phyloP scores from a whole-genome alignment of 2,329 filamentous ascomycete species.

The Fusarium scirpi region DNA sequence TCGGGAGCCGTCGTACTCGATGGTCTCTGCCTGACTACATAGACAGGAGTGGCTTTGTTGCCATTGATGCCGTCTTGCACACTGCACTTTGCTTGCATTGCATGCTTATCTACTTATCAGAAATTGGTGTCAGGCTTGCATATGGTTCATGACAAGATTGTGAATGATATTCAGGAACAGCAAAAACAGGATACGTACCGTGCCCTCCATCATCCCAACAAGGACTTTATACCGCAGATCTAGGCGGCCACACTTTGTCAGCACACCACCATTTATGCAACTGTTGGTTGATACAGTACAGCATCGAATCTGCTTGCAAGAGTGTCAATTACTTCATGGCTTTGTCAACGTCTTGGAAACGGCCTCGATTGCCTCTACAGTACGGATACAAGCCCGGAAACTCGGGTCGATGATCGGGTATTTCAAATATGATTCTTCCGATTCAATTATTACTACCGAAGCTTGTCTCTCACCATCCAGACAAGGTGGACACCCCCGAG shows the following conservation, averaged over 20 bases:
- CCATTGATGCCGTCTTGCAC: slow-evolving; percentile 4
- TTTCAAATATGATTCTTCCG: background rate
- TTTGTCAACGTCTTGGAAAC: background rate
- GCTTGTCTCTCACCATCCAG: slow-evolving; percentile 3
- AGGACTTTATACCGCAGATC: slow-evolving; percentile 35
- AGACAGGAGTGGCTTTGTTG: slow-evolving; percentile 1
- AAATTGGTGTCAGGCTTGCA: slow-evolving; percentile 14
- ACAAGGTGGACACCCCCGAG: slow-evolving; percentile 23
- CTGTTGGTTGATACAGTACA: slow-evolving; percentile 8
- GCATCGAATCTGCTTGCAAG: background rate
- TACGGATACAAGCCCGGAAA: background rate
- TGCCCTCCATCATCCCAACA: slow-evolving; percentile 25
- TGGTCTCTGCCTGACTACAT: background rate
- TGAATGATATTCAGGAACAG: slow-evolving; percentile 39
- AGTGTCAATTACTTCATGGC: background rate
- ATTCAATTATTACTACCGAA: background rate
- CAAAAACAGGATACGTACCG: slow-evolving; percentile 19
- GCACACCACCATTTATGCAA: slow-evolving; percentile 22
- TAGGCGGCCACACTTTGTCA: slow-evolving; percentile 26
- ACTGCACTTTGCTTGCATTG: background rate
- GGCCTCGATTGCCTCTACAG: background rate
- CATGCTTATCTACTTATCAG: background rate
- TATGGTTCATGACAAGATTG: slow-evolving; percentile 18
- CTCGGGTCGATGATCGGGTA: background rate
- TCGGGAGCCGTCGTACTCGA: background rate